Evolutionary conservation across 2,329 filamentous ascomycete species (phyloP).

Genomic region (Trichothecium sympodiale): DNA sequence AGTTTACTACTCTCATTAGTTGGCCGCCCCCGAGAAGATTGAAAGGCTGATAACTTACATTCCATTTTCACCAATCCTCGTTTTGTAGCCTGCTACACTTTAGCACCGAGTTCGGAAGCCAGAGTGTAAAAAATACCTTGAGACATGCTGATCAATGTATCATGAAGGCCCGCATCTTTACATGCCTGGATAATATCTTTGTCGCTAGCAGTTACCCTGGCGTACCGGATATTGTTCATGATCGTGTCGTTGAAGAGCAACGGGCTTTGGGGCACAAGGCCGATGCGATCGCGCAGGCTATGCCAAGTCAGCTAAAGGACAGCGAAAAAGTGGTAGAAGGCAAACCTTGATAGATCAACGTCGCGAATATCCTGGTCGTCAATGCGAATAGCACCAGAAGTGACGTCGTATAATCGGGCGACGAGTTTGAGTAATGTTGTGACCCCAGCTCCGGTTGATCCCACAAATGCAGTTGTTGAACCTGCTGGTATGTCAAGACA

Average conservation of each 20-base stretch:
- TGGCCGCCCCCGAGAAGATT: too few species aligned
- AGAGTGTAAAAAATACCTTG: too few species aligned
- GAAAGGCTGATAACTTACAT: too few species aligned
- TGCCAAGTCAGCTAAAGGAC: conserved; percentile 10
- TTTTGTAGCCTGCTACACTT: too few species aligned
- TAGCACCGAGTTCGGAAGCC: too few species aligned
- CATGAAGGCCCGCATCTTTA: conserved; percentile 42
- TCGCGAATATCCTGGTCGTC: conserved; percentile 47
- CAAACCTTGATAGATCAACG: conserved; percentile 36
- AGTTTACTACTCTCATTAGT: too few species aligned
- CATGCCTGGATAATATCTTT: conserved; percentile 45
- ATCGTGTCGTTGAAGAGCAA: conserved; percentile 47
- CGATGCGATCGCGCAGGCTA: conserved; percentile 41
- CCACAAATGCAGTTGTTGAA: conserved; percentile 48
- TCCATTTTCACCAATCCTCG: too few species aligned
- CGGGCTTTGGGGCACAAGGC: conserved; percentile 44
- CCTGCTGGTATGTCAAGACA: conserved; percentile 39
- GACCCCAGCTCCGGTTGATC: conserved; percentile 48
- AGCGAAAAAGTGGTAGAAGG: not conserved
- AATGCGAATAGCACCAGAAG: conserved; percentile 38
- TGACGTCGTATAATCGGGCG: conserved; percentile 48
- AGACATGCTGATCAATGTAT: too few species aligned
- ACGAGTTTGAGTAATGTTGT: conserved; percentile 48
- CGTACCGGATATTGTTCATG: conserved; percentile 49
- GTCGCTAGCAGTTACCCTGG: conserved; percentile 39